These are phyloP conservation scores for Salix koriyanagi DNA, from an alignment of 345 rosid species.

Conservation along the genomic window DNA sequence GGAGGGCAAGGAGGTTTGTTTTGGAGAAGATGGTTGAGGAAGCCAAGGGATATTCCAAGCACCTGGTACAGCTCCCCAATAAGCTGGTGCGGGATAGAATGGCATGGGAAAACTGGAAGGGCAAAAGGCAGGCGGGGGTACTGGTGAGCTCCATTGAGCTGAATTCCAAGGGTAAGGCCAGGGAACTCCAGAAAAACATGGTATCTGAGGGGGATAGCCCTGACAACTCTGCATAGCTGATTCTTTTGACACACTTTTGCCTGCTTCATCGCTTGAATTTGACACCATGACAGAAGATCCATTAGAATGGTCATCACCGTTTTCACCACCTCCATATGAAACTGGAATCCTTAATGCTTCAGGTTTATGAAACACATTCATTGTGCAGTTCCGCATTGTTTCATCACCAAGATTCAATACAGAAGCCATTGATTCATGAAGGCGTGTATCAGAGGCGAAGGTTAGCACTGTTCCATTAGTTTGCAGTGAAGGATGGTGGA, in stretches of 20 bases:
- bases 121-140: conserved; percentile 41
- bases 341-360: conserved; percentile 39
- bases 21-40: conserved; percentile 64
- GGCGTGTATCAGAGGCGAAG: conserved; percentile 66
- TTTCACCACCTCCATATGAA: conserved; percentile 29
- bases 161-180: conserved; percentile 63
- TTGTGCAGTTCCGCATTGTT: conserved; percentile 33
- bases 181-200: conserved; percentile 49
- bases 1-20: conserved; percentile 29
- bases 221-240: conserved; percentile 22
- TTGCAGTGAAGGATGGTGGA: conserved; percentile 47
- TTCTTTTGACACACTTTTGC: conserved; percentile 30
- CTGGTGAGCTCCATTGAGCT: conserved; percentile 42
- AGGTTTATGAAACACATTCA: conserved; percentile 50
- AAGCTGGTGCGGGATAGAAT: conserved; percentile 56
- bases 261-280: conserved; percentile 27
- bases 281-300: conserved; percentile 26
- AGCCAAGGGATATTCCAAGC: conserved; percentile 69
- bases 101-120: conserved; percentile 58
- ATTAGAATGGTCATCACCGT: conserved; percentile 21
- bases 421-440: conserved; percentile 83
- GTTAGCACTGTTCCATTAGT: conserved; percentile 64
- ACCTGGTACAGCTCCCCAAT: conserved; percentile 64
- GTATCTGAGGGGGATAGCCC: conserved; percentile 42
- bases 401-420: conserved; percentile 68